Conservation (phyloP, 2,329 filamentous ascomycete genomes). For the Penicillium sp. region DNA sequence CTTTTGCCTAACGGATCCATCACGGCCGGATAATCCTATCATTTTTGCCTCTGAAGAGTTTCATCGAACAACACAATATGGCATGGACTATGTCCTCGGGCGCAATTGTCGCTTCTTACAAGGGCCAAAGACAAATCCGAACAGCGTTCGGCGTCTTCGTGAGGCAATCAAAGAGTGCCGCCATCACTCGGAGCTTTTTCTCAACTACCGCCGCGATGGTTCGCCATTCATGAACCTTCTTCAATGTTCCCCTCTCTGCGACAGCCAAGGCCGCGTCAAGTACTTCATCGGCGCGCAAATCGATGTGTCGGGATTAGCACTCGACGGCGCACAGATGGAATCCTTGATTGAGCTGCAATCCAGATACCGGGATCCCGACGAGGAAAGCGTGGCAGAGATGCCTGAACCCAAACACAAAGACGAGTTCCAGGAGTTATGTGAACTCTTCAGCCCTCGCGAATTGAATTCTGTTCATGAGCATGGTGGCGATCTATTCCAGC, state of each 20-base stretch:
- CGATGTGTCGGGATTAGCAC: constrained; percentile 68
- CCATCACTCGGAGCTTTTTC: constrained; percentile 71
- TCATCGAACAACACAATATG: constrained; percentile 72
- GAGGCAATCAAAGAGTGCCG: constrained; percentile 63
- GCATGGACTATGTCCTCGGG: constrained; percentile 70
- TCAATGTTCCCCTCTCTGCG: constrained; percentile 71
- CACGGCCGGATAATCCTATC: constrained; percentile 71
- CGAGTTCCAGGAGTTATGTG: constrained; percentile 65
- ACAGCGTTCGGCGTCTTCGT: constrained; percentile 62
- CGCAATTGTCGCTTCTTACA: constrained; percentile 79
- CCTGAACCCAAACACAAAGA: constrained; percentile 48
- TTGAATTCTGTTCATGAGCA: constrained; percentile 63
- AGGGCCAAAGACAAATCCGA: constrained; percentile 68
- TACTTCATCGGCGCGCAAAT: constrained; percentile 75
- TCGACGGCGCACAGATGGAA: constrained; percentile 66
- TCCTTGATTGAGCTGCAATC: constrained; percentile 55
- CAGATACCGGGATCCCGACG: constrained; percentile 28
- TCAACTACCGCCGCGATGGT: constrained; percentile 77
- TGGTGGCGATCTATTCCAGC: constrained; percentile 56
- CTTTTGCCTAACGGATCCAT: constrained; percentile 75
- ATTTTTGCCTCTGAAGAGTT: constrained; percentile 78
- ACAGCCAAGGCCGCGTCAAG: constrained; percentile 65
- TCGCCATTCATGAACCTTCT: constrained; percentile 76
- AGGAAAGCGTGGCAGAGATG: constrained; percentile 28
- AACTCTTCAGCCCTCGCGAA: constrained; percentile 70